Conservation (phyloP, 1,139 yeast genomes). For the Diutina catenulata region DNA sequence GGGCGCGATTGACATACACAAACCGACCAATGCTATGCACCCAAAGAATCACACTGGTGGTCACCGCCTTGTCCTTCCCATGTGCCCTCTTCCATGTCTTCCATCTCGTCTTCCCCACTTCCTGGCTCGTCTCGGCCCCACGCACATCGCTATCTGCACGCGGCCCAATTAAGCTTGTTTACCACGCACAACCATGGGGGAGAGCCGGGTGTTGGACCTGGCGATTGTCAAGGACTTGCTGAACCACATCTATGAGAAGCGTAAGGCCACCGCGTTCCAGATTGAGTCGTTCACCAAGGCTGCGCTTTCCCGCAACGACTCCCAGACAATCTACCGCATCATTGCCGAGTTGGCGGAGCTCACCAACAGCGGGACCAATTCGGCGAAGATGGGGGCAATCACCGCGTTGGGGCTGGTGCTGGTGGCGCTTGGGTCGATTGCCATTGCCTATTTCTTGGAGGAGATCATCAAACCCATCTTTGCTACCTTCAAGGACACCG, state of each 20-base stretch:
- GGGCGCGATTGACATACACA: too few species aligned
- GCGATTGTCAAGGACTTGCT: slow-evolving; percentile 58
- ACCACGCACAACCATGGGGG: too few species aligned
- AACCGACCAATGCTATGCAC: too few species aligned
- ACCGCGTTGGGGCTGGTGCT: slow-evolving; percentile 40
- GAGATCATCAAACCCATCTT: slow-evolving; percentile 87
- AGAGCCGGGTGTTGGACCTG: slow-evolving; percentile 36
- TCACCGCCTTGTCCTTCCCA: too few species aligned
- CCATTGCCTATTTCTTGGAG: slow-evolving; percentile 55
- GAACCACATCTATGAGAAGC: slow-evolving; percentile 85
- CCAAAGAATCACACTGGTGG: too few species aligned
- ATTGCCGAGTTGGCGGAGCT: slow-evolving; percentile 41
- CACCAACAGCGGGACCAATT: slow-evolving; percentile 29
- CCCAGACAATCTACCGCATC: slow-evolving; percentile 51
- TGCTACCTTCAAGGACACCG: slow-evolving; percentile 94
- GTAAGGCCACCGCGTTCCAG: slow-evolving; percentile 90
- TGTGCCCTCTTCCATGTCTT: too few species aligned
- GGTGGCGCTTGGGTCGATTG: slow-evolving; percentile 37
- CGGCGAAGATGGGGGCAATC: slow-evolving; percentile 40
- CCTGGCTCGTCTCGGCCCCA: too few species aligned
- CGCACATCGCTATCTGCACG: too few species aligned
- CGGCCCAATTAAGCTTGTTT: too few species aligned
- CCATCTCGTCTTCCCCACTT: too few species aligned
- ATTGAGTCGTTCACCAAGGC: slow-evolving; percentile 58
- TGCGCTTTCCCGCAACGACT: slow-evolving; percentile 64